phyloP scores from a whole-genome alignment of 352 stramenopile genomes.

The Thalassiosira livingstoniorum region DNA sequence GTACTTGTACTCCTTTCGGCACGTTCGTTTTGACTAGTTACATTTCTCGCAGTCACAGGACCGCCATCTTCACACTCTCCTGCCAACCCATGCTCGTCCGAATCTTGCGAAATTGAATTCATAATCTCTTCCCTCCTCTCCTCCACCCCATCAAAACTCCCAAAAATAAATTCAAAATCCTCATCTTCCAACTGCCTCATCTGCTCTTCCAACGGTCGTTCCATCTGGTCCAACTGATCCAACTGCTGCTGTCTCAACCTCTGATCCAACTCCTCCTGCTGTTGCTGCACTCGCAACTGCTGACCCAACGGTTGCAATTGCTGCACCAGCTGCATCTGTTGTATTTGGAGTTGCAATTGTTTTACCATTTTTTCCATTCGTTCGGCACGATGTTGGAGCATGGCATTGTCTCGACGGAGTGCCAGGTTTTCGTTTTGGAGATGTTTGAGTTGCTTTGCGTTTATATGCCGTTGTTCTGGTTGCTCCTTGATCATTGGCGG shows the following conservation, averaged over 20 bases:
- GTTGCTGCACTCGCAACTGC: too few species aligned
- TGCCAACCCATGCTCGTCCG: not conserved
- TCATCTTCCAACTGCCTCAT: conserved; percentile 23
- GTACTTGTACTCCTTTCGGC: not conserved
- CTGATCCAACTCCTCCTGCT: too few species aligned
- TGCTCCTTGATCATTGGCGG: conserved; percentile 8
- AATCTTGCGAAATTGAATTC: conserved; percentile 2
- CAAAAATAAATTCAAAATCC: conserved; percentile 35
- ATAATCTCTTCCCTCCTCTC: conserved; percentile 17
- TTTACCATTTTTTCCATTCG: conserved; percentile 13
- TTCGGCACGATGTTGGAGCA: conserved; percentile 14
- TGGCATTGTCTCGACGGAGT: conserved; percentile 41
- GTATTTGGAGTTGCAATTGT: conserved; percentile 6
- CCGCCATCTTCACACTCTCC: not conserved
- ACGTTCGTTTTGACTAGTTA: not conserved
- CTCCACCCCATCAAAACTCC: conserved; percentile 19
- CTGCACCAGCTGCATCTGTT: too few species aligned
- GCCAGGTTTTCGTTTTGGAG: conserved; percentile 38
- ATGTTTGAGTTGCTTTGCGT: conserved; percentile 19
- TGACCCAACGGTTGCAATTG: not conserved
- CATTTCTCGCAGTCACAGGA: not conserved
- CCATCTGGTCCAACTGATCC: too few species aligned
- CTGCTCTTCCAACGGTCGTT: not conserved
- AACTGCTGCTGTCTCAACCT: too few species aligned
- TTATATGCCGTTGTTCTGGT: not conserved